phyloP scores from a whole-genome alignment of 257 asterid genomes.

The Plectranthus barbatus region DNA sequence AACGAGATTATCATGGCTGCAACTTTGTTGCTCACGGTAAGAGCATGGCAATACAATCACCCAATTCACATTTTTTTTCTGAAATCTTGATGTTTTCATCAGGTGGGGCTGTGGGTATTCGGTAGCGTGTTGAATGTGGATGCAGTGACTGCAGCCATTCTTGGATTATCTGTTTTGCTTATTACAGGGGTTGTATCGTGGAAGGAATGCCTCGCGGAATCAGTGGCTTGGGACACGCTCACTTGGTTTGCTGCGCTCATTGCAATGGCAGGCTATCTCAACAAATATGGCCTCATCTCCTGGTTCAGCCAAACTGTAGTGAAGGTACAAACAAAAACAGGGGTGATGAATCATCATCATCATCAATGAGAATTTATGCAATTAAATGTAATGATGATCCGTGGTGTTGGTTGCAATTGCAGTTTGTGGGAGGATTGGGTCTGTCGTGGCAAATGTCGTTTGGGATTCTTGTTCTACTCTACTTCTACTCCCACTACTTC shows the following conservation, averaged over 20 bases:
- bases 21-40: constrained; percentile 74
- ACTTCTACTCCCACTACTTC: constrained; percentile 94
- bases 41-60: no score
- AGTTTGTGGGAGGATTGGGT: constrained; percentile 95
- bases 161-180: constrained; percentile 76
- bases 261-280: constrained; percentile 95
- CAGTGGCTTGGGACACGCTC: constrained; percentile 98
- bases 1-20: constrained; percentile 88
- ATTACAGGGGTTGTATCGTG: constrained; percentile 86
- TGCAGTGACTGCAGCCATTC: constrained; percentile 93
- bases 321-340: constrained; percentile 29
- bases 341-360: no score
- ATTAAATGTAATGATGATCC: no score
- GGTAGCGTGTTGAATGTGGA: constrained; percentile 66
- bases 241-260: constrained; percentile 98
- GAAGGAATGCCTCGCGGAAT: constrained; percentile 91
- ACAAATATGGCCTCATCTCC: constrained; percentile 87
- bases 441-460: constrained; percentile 92
- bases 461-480: constrained; percentile 77
- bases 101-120: constrained; percentile 92
- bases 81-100: no score
- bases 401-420: no score
- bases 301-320: constrained; percentile 97
- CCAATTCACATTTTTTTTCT: no score
- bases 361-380: no score